Conservation (phyloP, 2,329 filamentous ascomycete genomes). For the Trichoderma hamatum region DNA sequence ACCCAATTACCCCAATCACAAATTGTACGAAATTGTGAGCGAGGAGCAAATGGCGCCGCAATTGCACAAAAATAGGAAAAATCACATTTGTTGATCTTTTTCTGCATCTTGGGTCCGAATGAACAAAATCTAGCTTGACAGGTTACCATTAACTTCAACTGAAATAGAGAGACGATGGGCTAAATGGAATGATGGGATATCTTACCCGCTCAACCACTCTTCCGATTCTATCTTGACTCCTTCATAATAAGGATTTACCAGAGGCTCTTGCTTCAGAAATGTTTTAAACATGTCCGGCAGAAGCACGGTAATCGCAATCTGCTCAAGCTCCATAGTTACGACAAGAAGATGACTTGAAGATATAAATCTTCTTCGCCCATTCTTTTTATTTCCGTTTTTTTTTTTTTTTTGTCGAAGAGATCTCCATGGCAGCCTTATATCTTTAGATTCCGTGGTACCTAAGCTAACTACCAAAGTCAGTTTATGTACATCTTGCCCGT, state of each 20-base stretch:
- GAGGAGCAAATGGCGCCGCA: slow-evolving; percentile 28
- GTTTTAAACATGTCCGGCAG: slow-evolving; percentile 32
- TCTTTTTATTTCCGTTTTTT: too few species aligned
- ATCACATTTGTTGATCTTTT: slow-evolving; percentile 30
- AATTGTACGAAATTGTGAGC: slow-evolving; percentile 29
- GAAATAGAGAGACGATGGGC: too few species aligned
- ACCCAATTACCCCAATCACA: slow-evolving; percentile 36
- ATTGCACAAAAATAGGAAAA: slow-evolving; percentile 34
- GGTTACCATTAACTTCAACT: background rate
- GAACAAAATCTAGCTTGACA: slow-evolving; percentile 25
- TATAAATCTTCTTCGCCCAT: too few species aligned
- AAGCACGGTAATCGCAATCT: slow-evolving; percentile 20
- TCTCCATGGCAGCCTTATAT: background rate
- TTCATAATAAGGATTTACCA: slow-evolving; percentile 29
- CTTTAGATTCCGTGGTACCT: background rate
- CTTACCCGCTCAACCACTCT: slow-evolving; percentile 29
- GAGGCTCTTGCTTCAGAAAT: slow-evolving; percentile 29
- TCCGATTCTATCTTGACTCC: slow-evolving; percentile 30
- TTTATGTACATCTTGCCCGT: background rate
- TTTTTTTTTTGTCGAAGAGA: too few species aligned
- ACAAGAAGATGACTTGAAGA: background rate
- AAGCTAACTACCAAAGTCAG: rapidly evolving
- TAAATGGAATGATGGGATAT: background rate
- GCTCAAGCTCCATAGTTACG: background rate
- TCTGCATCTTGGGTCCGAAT: slow-evolving; percentile 25